Base-by-base conservation (phyloP, 495 filamentous ascomycete species). In the Beverwykella pulmonaria region DNA sequence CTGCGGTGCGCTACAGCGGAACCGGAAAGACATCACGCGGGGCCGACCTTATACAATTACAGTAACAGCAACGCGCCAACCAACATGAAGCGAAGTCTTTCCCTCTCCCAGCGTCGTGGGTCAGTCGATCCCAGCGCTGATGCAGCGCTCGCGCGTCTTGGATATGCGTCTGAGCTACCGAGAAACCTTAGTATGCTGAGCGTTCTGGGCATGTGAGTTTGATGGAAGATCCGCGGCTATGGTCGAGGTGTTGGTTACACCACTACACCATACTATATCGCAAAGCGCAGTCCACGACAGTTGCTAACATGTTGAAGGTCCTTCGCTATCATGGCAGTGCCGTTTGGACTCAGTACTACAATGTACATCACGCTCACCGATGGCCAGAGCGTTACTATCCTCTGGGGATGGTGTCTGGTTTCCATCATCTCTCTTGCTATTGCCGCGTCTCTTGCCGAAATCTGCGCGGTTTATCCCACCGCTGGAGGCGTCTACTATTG, bases 281-380 rank as follows among this genome's bases (percentile, higher is more conserved):
- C 39, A n/a, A 44, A 44, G 7, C 5, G 30, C 36, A 19, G 36
- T 12, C 3, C n/a, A 22, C 19, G 19, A 46, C 7, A 27, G 19
- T 26, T 53, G 23, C 17, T 44, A 44, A 44, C 39, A 6, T 65
- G 71, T 73, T 36, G n/a, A 29, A 70, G 68, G 71, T 82, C 81
- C 59, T 85, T 84, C 58, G 82, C 82, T 26, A 85, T 85, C 65
- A 85, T 85, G 79, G 82, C 82, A 10, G 82, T 81, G 23, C 88
- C 88, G 17, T 91, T 86, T 67, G 88, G 88, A 46, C 81, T 89
- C 30, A 85, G 84, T 68, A 90, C 88, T 30, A 91, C 88, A 56
- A 75, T 91, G 44, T 88, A 85, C 77, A 88, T 89, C 69, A 85
- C 86, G 17, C 80, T 91, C 49, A 80, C 83, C 50, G 84, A 85